Evolutionary conservation across 2,329 filamentous ascomycete genomes (phyloP), one percentile per base, ranked within the genome.

Genomic region (Colletotrichum musae): DNA sequence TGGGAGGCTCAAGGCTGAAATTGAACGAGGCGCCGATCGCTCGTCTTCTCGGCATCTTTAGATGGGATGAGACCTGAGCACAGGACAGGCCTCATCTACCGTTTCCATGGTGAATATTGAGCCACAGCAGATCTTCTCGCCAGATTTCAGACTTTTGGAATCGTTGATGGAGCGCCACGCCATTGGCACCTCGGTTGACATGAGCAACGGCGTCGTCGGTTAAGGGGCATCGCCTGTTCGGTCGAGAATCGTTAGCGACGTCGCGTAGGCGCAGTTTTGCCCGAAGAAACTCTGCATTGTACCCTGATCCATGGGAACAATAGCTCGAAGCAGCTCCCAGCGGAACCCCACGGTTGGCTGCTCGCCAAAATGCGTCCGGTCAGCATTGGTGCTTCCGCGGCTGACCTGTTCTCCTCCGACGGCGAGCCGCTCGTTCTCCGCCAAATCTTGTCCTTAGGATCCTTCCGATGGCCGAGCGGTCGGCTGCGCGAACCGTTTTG

Each of bases 61-160:
- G 21, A 54, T 63, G 63, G 64, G 47, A 47, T 39, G 28, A 47
- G 21, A 32, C 45, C 43, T 32, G 32, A 68, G 52, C 64, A 58
- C 58, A 32, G 45, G 24, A 47, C 53, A 63, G 52, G 53, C 15
- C 52, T 68, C 64, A 64, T 64, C 26, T 68, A 43, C 64, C 45
- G 68, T 70, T 68, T 68, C 68, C 53, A 52, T 64, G 64, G 68
- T 70, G 64, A 68, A 21, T 12, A 16, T 36, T 6, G 56, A 65
- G 32, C 41, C 52, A 50, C 7, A 16, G 39, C 45, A 36, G 51
- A 57, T 51, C 41, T n/a, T 26, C 51, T 41, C 32, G 36, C 18
- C 47, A 12, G 36, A 57, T 9, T n/a, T 52, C 6, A 16, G 54
- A 48, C 10, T 45, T 52, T 36, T 24, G 54, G 28, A 66, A 28